Evolutionary conservation across 495 filamentous ascomycete genomes (phyloP), one percentile per base, ranked within the genome.

Genomic region (Penicillium macrosclerotiorum): DNA sequence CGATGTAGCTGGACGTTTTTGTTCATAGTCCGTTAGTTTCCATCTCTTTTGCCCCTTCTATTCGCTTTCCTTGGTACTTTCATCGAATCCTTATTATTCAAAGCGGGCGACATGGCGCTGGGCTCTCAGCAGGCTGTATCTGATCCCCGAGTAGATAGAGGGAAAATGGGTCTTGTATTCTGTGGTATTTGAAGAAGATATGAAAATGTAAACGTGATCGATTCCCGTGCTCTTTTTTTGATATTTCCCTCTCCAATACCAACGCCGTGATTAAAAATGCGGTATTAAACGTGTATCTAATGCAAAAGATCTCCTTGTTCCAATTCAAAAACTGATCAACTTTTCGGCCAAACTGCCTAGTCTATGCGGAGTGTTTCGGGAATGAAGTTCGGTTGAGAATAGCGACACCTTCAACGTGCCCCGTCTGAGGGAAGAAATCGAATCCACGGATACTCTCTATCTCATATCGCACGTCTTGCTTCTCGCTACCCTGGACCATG

Each of bases 371-470:
- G n/a, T n/a, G n/a, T 45, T 48, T 49, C 31, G 54, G 56, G 31
- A 56, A 55, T 12, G 42, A 36, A 31, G 57, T 58, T 27, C 63
- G 64, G 52, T 74, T 75, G 52, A 97, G 64, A 20, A 97, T 81
- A 25, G 88, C 93, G 43, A 96, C 90, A 31, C 93, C 88, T 65
- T 98, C 93, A 0, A 97, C 93, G 76, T 98, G 93, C 5, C 89
- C 83, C 18, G 93, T 97, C 76, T 97, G 93, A 34, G 93, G 93
- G 67, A 98, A 98, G 72, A 98, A 98, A 59, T 98, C 93, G 61
- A 96, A 96, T 4, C 91, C 93, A 35, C 84, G 76, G 25, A 98
- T 71, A 60, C 88, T 94, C 75, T 98, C 94, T 57, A 98, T 88
- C 64, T 84, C 80, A 68, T 96, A 98, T 35, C 76, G 71, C 20